Evolutionary conservation across 2,329 filamentous ascomycete genomes (phyloP), one percentile per base, ranked within the genome.

Genomic region (Chrysosporium keratinophilum): DNA sequence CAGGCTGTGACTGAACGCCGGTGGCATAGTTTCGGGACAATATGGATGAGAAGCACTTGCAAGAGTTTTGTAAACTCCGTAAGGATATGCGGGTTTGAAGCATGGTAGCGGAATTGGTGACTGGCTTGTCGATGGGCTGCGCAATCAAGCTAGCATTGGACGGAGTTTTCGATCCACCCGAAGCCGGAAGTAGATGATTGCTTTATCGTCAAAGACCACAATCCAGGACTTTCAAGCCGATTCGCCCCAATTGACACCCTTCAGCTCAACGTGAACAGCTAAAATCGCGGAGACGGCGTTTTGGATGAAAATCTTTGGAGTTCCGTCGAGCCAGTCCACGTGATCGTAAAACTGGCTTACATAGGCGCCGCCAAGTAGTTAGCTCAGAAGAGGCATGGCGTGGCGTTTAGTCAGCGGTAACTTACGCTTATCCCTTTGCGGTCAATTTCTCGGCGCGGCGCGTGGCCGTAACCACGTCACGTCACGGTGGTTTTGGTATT

Each of bases 71-170:
- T 68, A 74, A 70, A 67, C 71, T 72, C 62, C 73, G 71, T 57
- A 78, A 74, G 64, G 79, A 77, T 71, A 85, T 71, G 69, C 82
- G 78, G 60, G 82, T 78, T 69, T 85, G 83, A 58, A 87, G 71
- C 83, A 88, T 87, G 47, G 58, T 67, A 19, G 41, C 11, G n/a
- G 12, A 7, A 31, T 47, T 17, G 34, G 14, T 52, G 33, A 35
- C 23, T 19, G 34, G 31, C 7, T 10, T 34, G 42, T 14, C 33
- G 20, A n/a, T 17, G 34, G 15, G 6, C 14, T 41, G 39, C 1
- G 15, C 3, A 35, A 35, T 34, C 19, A 40, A 40, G 28, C 20
- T 40, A 15, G 17, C 35, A 37, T 46, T 28, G 39, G 10, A 17
- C 20, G 19, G 19, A 33, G 41, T 10, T 6, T 42, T 11, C 12